phyloP scores from a whole-genome alignment of 345 rosid species.

The Eucalyptus pauciflora region DNA sequence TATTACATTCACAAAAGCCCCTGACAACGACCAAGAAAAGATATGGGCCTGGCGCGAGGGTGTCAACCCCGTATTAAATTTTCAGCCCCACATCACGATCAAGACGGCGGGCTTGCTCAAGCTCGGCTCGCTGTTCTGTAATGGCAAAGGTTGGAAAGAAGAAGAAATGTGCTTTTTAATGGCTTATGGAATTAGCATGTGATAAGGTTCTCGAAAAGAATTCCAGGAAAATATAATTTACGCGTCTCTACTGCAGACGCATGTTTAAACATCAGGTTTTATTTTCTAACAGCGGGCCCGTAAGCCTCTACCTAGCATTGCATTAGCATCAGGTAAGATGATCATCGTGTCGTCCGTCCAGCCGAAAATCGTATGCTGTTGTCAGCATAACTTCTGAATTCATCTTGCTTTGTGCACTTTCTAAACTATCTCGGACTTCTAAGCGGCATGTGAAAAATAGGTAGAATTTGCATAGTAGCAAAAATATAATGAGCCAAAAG shows the following conservation, averaged over 20 bases:
- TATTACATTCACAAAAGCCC: constrained; percentile 10
- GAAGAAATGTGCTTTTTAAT: constrained; percentile 4
- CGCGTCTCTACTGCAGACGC: background rate
- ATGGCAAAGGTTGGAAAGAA: constrained; percentile 43
- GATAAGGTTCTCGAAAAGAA: background rate
- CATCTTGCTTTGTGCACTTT: background rate
- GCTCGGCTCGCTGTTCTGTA: constrained; percentile 62
- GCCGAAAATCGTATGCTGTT: background rate
- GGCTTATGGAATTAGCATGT: background rate
- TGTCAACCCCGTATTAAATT: constrained; percentile 53
- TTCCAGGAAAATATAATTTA: background rate
- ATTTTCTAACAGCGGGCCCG: background rate
- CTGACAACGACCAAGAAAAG: constrained; percentile 23
- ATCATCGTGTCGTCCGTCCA: background rate
- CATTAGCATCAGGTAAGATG: too few relatives aligned
- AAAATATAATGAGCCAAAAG: too few relatives aligned
- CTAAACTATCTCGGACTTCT: accelerated
- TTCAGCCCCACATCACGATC: constrained; percentile 49
- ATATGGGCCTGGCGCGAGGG: constrained; percentile 37
- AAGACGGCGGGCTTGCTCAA: constrained; percentile 46
- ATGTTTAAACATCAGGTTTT: background rate
- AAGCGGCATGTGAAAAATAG: too few relatives aligned
- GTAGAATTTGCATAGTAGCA: background rate
- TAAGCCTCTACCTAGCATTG: too few relatives aligned
- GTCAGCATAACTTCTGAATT: background rate